These are phyloP conservation scores for Terana coerulea DNA, from an alignment of 768 basidiomycete species.

Conservation along the genomic window DNA sequence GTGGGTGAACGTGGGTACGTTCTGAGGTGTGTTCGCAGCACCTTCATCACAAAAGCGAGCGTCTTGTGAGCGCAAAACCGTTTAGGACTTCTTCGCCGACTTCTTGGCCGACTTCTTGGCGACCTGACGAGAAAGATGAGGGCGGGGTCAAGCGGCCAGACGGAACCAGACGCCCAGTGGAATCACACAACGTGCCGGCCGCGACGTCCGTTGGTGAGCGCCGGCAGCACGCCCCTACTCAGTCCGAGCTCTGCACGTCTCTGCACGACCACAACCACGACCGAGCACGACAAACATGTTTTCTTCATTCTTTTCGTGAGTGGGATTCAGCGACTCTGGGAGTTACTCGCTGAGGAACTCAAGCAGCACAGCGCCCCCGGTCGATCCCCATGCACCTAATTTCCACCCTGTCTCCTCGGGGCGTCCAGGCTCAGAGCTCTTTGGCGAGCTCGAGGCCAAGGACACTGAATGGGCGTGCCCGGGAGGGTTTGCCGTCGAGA, in stretches of 20 bases:
- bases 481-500: constrained; percentile 85
- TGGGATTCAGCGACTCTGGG: constrained; percentile 17
- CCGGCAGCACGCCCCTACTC: background rate
- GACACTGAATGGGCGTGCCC: constrained; percentile 84
- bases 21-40: too few relatives aligned
- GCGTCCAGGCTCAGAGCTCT: constrained; percentile 51
- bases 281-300: constrained; percentile 53
- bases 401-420: constrained; percentile 78
- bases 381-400: constrained; percentile 68
- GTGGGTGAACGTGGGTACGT: too few relatives aligned
- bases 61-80: too few relatives aligned
- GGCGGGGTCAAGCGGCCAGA: background rate
- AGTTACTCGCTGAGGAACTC: background rate
- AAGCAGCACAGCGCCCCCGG: constrained; percentile 49
- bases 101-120: too few relatives aligned
- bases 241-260: background rate
- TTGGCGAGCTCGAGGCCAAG: constrained; percentile 68
- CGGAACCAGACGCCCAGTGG: constrained; percentile 1
- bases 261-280: constrained; percentile 10
- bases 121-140: too few relatives aligned
- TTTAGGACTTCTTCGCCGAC: too few relatives aligned
- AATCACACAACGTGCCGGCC: background rate
- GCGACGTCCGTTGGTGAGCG: constrained; percentile 1
- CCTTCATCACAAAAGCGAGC: too few relatives aligned
- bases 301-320: constrained; percentile 76